phyloP scores from a whole-genome alignment of 192 early-diverging fungal species.

The Coemansia sp. region DNA sequence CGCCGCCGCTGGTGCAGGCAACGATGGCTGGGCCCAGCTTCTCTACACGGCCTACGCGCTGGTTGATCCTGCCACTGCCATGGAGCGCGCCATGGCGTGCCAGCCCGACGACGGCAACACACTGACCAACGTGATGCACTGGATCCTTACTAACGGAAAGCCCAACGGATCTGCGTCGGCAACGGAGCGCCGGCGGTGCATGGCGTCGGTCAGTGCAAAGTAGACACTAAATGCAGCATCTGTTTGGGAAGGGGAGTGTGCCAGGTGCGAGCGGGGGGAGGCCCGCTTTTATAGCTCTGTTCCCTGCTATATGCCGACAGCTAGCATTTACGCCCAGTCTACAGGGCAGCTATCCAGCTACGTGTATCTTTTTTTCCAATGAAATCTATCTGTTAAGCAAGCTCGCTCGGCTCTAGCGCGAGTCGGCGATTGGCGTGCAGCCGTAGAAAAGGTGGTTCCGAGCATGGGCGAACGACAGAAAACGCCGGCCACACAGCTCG shows the following conservation, averaged over 20 bases:
- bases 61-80: constrained; percentile 40
- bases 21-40: constrained; percentile 42
- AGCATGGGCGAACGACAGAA: constrained; percentile 18
- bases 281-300: too few relatives aligned
- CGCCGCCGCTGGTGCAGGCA: constrained; percentile 22
- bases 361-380: background rate
- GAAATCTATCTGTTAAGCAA: background rate
- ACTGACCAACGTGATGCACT: constrained; percentile 48
- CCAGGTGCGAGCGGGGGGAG: too few relatives aligned
- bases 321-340: too few relatives aligned
- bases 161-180: background rate
- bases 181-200: too few relatives aligned
- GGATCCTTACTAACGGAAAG: constrained; percentile 45
- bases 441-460: constrained; percentile 42
- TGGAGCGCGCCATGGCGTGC: constrained; percentile 11
- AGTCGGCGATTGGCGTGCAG: constrained; percentile 29
- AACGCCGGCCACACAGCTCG: constrained; percentile 15
- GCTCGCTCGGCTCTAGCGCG: too few relatives aligned
- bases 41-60: constrained; percentile 44
- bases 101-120: constrained; percentile 53
- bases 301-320: too few relatives aligned
- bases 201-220: too few relatives aligned
- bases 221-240: too few relatives aligned
- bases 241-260: too few relatives aligned
- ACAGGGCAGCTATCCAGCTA: too few relatives aligned